Percentiles rank a stretch among this genome's conserved stretches.
These are phyloP conservation scores for Bertia moriformis DNA, from an alignment of 2,329 filamentous ascomycete genomes.

Conservation along the genomic window DNA sequence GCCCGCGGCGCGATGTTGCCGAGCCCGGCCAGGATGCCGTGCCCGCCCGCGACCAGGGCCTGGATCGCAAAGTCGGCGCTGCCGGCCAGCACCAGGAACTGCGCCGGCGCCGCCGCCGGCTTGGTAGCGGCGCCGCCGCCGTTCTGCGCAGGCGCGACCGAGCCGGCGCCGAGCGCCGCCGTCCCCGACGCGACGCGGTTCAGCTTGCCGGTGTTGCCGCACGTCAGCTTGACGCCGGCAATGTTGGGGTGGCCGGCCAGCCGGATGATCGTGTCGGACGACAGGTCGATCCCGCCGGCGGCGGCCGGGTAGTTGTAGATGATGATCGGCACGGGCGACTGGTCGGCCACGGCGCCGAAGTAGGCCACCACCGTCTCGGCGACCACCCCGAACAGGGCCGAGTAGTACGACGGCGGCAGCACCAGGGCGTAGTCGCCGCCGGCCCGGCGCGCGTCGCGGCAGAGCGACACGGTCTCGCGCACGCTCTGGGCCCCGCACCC, in stretches of 20 bases:
- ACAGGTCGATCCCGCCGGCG: slow-evolving; percentile 46
- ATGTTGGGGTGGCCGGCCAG: slow-evolving; percentile 50
- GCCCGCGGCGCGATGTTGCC: slow-evolving; percentile 58
- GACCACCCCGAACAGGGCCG: slow-evolving; percentile 44
- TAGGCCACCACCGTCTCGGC: slow-evolving; percentile 48
- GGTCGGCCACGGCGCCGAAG: slow-evolving; percentile 50
- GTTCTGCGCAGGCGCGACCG: slow-evolving; percentile 42
- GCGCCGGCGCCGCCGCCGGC: slow-evolving; percentile 17
- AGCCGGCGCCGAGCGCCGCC: too few species aligned
- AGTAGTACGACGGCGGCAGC: slow-evolving; percentile 65
- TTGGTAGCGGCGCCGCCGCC: slow-evolving; percentile 40
- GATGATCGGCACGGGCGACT: slow-evolving; percentile 48
- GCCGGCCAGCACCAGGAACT: slow-evolving; percentile 59
- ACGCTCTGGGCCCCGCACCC: slow-evolving; percentile 63
- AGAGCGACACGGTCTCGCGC: slow-evolving; percentile 56
- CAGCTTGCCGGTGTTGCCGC: slow-evolving; percentile 57
- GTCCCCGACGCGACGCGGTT: slow-evolving; percentile 46
- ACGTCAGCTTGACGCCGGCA: slow-evolving; percentile 55
- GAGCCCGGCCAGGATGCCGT: slow-evolving; percentile 58
- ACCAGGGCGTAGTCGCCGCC: slow-evolving; percentile 67
- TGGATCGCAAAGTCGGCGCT: slow-evolving; percentile 62
- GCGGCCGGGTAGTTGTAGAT: slow-evolving; percentile 60
- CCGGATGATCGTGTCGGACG: slow-evolving; percentile 44
- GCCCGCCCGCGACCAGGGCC: slow-evolving; percentile 51
- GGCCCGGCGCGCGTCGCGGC: slow-evolving; percentile 49